Conservation (phyloP, 2,329 filamentous ascomycete genomes). For the Aspergillus piperis region DNA sequence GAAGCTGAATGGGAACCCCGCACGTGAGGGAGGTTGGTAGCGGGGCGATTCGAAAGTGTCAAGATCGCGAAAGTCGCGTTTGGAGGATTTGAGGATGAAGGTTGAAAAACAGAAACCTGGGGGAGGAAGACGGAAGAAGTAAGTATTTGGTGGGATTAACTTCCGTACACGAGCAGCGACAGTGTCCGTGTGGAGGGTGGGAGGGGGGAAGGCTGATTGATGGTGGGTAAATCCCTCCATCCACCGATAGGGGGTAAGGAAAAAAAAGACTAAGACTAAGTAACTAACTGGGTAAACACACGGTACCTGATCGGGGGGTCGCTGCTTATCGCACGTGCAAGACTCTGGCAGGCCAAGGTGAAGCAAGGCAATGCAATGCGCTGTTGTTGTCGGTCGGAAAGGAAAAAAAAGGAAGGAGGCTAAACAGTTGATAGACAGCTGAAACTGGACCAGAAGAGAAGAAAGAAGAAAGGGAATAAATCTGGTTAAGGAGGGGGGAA, state of each 20-base stretch:
- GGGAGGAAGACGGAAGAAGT: background rate
- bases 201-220: background rate
- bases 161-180: background rate
- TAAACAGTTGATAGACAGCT: background rate
- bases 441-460: background rate
- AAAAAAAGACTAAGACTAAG: background rate
- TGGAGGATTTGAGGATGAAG: background rate
- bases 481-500: background rate
- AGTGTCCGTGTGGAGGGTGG: background rate
- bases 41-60: conserved; percentile 9
- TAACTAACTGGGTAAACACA: background rate
- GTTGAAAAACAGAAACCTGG: background rate
- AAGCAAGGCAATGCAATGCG: background rate
- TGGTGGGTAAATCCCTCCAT: background rate
- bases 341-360: background rate
- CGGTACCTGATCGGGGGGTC: background rate
- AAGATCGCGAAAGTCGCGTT: background rate
- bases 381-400: background rate
- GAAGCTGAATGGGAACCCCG: conserved; percentile 25
- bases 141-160: conserved; percentile 4
- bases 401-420: background rate
- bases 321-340: conserved; percentile 1
- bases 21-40: conserved; percentile 21
- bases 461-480: background rate
- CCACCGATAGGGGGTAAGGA: background rate